These are phyloP conservation scores for Skeletonema costatum DNA, from an alignment of 108 stramenopile genomes.

Conservation along the genomic window DNA sequence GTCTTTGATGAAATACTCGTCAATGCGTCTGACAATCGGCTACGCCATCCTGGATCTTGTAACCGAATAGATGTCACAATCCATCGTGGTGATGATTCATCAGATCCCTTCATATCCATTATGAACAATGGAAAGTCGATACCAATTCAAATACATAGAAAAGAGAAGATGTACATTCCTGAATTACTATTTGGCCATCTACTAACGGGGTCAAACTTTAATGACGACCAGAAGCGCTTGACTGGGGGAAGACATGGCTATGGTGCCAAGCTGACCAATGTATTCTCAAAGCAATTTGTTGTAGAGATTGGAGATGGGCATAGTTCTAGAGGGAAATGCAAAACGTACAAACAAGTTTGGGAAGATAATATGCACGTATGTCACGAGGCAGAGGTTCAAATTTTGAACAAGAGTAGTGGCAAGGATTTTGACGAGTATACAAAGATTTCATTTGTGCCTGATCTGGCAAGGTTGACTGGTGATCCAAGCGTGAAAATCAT, in stretches of 20 bases:
- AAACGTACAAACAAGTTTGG: constrained; percentile 71
- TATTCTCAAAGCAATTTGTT: constrained; percentile 76
- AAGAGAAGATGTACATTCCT: constrained; percentile 86
- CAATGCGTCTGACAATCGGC: constrained; percentile 92
- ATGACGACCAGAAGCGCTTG: constrained; percentile 92
- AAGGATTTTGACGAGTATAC: constrained; percentile 62
- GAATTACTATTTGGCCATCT: constrained; percentile 98
- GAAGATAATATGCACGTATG: constrained; percentile 74
- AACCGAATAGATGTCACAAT: constrained; percentile 75
- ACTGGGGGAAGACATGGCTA: constrained; percentile 93
- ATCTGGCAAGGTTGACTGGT: constrained; percentile 61
- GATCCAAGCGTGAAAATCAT: constrained; percentile 36
- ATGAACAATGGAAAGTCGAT: constrained; percentile 83
- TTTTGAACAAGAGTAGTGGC: constrained; percentile 1
- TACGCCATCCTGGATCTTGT: constrained; percentile 72
- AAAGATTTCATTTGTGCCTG: constrained; percentile 79
- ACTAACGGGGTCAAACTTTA: constrained; percentile 97
- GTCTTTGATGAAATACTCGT: constrained; percentile 96
- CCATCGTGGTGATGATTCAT: constrained; percentile 49
- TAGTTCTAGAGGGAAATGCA: constrained; percentile 25
- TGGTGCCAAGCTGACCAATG: constrained; percentile 92
- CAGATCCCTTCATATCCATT: constrained; percentile 69
- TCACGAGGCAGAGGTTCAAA: constrained; percentile 45
- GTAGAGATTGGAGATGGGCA: constrained; percentile 75
- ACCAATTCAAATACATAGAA: constrained; percentile 59